These are phyloP conservation scores for Chytriomyces confervae DNA, from an alignment of 192 early-diverging fungal genomes.

Conservation along the genomic window DNA sequence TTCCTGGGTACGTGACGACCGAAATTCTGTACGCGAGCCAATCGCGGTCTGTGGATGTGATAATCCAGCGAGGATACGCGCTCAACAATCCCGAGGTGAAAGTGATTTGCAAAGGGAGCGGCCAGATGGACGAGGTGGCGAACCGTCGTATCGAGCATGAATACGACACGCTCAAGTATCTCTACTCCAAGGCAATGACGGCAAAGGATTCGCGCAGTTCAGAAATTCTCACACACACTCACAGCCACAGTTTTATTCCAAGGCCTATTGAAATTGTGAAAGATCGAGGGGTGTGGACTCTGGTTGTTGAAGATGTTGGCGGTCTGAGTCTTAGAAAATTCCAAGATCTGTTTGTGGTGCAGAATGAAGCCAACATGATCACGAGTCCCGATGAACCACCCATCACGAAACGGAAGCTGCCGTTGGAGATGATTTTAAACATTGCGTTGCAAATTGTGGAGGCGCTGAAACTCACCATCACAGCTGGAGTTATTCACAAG, in stretches of 20 bases:
- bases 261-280: conserved; percentile 43
- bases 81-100: conserved; percentile 29
- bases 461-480: conserved; percentile 49
- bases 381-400: not conserved
- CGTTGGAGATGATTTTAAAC: conserved; percentile 42
- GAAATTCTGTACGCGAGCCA: conserved; percentile 27
- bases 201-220: conserved; percentile 8
- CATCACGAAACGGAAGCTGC: conserved; percentile 22
- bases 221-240: not conserved
- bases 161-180: conserved; percentile 44
- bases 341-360: conserved; percentile 24
- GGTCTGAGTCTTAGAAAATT: conserved; percentile 46
- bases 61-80: conserved; percentile 45
- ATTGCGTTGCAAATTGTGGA: conserved; percentile 53
- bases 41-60: conserved; percentile 3
- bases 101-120: conserved; percentile 52
- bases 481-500: conserved; percentile 52
- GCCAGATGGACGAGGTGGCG: conserved; percentile 44
- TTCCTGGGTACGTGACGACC: conserved; percentile 24
- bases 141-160: conserved; percentile 46
- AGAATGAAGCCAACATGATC: not conserved
- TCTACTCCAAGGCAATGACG: conserved; percentile 4
- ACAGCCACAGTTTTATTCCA: conserved; percentile 34
- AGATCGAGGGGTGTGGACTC: conserved; percentile 35
- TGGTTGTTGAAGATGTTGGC: conserved; percentile 50